Percentiles rank a stretch among this genome's conserved stretches.
These are phyloP conservation scores for Termitomyces sp. DNA, from an alignment of 768 basidiomycete genomes.

Conservation along the genomic window DNA sequence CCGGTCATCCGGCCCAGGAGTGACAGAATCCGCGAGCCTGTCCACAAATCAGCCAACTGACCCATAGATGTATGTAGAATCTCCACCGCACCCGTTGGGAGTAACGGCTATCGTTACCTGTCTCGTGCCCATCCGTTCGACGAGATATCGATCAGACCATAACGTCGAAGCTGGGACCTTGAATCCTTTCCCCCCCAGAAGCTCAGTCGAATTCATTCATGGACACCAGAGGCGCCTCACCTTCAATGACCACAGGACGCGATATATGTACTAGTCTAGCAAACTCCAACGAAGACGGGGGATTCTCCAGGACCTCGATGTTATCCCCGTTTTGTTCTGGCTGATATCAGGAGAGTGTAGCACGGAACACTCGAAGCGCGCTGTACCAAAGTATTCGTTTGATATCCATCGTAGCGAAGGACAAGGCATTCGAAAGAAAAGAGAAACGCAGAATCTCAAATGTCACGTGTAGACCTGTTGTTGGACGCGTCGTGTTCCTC, in stretches of 20 bases:
- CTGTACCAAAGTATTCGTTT: slow-evolving; percentile 35
- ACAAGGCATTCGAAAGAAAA: background rate
- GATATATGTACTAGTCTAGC: slow-evolving; percentile 60
- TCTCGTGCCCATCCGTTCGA: slow-evolving; percentile 43
- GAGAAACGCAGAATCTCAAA: background rate
- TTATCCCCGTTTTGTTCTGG: slow-evolving; percentile 56
- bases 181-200: slow-evolving; percentile 32
- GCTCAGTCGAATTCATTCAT: background rate
- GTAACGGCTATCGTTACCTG: slow-evolving; percentile 73
- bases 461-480: background rate
- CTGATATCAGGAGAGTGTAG: background rate
- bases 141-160: slow-evolving; percentile 68
- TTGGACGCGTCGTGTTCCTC: slow-evolving; percentile 3
- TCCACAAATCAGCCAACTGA: slow-evolving; percentile 6
- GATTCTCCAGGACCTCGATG: slow-evolving; percentile 40
- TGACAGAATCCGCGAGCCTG: slow-evolving; percentile 76
- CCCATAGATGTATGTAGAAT: background rate
- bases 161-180: slow-evolving; percentile 37
- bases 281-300: slow-evolving; percentile 68
- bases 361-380: background rate
- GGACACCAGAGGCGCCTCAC: slow-evolving; percentile 21
- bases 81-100: slow-evolving; percentile 68
- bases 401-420: slow-evolving; percentile 23
- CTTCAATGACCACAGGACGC: slow-evolving; percentile 70
- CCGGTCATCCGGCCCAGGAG: slow-evolving; percentile 41